phyloP scores from a whole-genome alignment of 371 early-diverging fungal genomes.

The Actinomortierella ambigua region DNA sequence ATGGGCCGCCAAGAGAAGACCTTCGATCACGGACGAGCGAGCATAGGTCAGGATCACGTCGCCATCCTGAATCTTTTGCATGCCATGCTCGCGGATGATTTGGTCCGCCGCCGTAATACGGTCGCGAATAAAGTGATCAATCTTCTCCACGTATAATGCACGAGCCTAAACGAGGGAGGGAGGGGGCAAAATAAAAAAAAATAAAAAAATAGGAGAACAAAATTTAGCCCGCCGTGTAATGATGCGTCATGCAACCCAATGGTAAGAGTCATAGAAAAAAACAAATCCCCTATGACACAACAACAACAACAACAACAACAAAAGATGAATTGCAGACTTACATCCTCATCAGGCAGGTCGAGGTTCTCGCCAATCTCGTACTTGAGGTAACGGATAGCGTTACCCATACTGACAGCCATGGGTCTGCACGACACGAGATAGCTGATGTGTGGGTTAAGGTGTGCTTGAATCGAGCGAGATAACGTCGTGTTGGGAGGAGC shows the following conservation, averaged over 20 bases:
- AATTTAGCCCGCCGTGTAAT: no score
- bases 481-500: conserved; percentile 87
- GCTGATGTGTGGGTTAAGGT: conserved; percentile 89
- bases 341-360: conserved; percentile 86
- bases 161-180: conserved; percentile 35
- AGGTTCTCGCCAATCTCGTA: conserved; percentile 77
- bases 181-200: conserved; percentile 8
- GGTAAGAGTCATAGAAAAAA: no score
- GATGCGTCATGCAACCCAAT: no score
- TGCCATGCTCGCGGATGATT: conserved; percentile 77
- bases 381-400: conserved; percentile 93
- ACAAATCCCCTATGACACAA: no score
- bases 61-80: conserved; percentile 91
- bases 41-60: conserved; percentile 94
- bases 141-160: conserved; percentile 64
- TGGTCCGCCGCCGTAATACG: conserved; percentile 87
- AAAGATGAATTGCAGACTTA: conserved; percentile 35
- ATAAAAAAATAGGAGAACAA: conserved; percentile 8
- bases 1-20: conserved; percentile 80
- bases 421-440: conserved; percentile 83
- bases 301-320: neutral
- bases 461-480: conserved; percentile 80
- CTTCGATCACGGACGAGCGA: conserved; percentile 85
- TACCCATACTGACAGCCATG: conserved; percentile 94
- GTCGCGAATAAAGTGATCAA: conserved; percentile 90